These are phyloP conservation scores for Actinomucor elegans DNA, from an alignment of 371 early-diverging fungal species.

Conservation along the genomic window DNA sequence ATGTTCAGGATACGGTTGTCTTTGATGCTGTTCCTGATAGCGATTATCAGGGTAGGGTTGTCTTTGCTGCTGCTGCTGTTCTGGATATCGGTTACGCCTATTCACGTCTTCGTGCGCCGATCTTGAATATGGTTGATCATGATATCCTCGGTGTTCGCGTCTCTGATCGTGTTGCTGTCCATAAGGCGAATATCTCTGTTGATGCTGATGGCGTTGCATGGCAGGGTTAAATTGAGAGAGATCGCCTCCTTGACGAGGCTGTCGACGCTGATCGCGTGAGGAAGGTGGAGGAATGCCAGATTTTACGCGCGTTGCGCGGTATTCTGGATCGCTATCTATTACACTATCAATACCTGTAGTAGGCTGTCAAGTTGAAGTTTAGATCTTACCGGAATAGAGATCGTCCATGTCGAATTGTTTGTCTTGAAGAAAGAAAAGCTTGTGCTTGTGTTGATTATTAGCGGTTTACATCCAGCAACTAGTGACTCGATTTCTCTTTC, in stretches of 20 bases:
- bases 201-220: constrained; percentile 20
- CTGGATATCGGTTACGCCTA: background rate
- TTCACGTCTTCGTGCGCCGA: background rate
- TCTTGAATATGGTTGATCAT: background rate
- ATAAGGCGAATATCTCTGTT: constrained; percentile 13
- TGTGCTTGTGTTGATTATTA: too few species aligned
- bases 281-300: constrained; percentile 68
- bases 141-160: constrained; percentile 3
- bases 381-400: constrained; percentile 7
- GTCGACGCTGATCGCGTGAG: constrained; percentile 24
- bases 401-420: too few species aligned
- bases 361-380: background rate
- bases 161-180: background rate
- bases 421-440: too few species aligned
- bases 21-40: constrained; percentile 19
- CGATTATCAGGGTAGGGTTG: background rate
- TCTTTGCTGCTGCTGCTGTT: constrained; percentile 17
- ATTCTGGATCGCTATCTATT: constrained; percentile 61
- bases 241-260: constrained; percentile 13
- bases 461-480: too few species aligned
- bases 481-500: too few species aligned
- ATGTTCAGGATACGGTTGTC: constrained; percentile 27
- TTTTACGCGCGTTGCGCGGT: constrained; percentile 50
- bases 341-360: background rate
- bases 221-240: constrained; percentile 29